Evolutionary conservation across 768 basidiomycete genomes (phyloP).

Genomic region (Gelatoporia subvermispora): DNA sequence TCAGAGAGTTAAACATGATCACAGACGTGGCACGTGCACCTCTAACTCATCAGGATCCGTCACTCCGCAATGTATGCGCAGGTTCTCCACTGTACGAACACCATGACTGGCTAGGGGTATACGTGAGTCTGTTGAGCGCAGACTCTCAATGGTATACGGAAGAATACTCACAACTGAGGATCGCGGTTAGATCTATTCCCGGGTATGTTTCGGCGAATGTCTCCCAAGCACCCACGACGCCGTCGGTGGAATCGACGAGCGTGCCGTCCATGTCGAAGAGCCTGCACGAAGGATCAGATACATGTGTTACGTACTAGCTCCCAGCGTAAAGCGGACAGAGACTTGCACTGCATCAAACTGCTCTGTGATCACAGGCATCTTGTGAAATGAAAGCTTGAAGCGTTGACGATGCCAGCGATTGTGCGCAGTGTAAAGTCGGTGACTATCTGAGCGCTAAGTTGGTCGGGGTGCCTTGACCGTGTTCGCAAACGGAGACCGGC

Average conservation of each 20-base stretch:
- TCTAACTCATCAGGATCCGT: slow-evolving; percentile 63
- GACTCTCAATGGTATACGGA: neutral
- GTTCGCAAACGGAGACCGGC: too few species aligned
- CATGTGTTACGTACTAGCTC: neutral
- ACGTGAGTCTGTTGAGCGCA: neutral
- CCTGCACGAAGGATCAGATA: slow-evolving; percentile 29
- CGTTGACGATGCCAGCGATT: too few species aligned
- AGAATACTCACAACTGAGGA: slow-evolving; percentile 52
- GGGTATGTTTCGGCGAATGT: slow-evolving; percentile 70
- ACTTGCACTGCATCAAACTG: slow-evolving; percentile 36
- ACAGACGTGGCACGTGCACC: slow-evolving; percentile 35
- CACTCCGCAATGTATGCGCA: slow-evolving; percentile 66
- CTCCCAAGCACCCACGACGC: slow-evolving; percentile 80
- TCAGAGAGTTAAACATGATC: neutral
- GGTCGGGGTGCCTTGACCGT: too few species aligned
- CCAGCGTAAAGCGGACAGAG: neutral
- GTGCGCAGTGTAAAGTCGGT: too few species aligned
- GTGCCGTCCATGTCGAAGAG: slow-evolving; percentile 86
- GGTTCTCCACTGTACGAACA: slow-evolving; percentile 78
- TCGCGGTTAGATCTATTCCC: slow-evolving; percentile 50
- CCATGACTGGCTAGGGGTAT: slow-evolving; percentile 65
- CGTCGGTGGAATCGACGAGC: slow-evolving; percentile 76
- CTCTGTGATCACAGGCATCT: slow-evolving; percentile 30
- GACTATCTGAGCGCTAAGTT: too few species aligned
- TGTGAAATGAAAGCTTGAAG: neutral